A percentile compares a stretch with the other conserved stretches of the same genome.
These are phyloP conservation scores for Mucor sp. DNA, from an alignment of 371 early-diverging fungal genomes.

Conservation along the genomic window DNA sequence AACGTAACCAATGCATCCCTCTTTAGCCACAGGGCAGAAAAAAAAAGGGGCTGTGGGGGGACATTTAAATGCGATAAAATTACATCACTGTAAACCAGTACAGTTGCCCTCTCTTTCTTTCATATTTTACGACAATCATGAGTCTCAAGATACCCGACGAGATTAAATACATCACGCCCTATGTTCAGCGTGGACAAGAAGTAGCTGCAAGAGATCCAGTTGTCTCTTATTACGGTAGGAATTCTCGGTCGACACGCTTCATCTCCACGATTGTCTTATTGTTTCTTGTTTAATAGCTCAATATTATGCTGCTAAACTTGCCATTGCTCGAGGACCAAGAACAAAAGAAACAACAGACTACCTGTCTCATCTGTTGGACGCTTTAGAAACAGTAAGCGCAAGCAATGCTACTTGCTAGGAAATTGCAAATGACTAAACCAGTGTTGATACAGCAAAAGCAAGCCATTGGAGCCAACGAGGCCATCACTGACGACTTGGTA, in stretches of 20 bases:
- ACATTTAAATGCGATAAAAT: background rate
- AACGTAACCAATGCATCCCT: background rate
- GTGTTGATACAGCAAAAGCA: constrained; percentile 65
- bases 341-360: constrained; percentile 66
- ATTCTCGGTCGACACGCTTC: background rate
- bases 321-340: constrained; percentile 65
- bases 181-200: constrained; percentile 83
- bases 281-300: constrained; percentile 70
- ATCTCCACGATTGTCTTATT: background rate
- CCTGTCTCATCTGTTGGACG: constrained; percentile 69
- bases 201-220: constrained; percentile 78
- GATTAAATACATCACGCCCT: constrained; percentile 76
- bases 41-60: background rate
- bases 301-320: constrained; percentile 87
- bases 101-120: background rate
- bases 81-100: background rate
- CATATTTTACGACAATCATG: background rate
- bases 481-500: constrained; percentile 76
- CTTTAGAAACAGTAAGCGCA: constrained; percentile 69
- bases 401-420: background rate
- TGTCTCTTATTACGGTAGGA: constrained; percentile 88
- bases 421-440: background rate
- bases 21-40: background rate
- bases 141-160: constrained; percentile 65
- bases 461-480: constrained; percentile 63